Percentiles rank a stretch among this genome's conserved stretches.
Conservation (phyloP, 495 filamentous ascomycete genomes). For the Xeromyces bisporus region DNA sequence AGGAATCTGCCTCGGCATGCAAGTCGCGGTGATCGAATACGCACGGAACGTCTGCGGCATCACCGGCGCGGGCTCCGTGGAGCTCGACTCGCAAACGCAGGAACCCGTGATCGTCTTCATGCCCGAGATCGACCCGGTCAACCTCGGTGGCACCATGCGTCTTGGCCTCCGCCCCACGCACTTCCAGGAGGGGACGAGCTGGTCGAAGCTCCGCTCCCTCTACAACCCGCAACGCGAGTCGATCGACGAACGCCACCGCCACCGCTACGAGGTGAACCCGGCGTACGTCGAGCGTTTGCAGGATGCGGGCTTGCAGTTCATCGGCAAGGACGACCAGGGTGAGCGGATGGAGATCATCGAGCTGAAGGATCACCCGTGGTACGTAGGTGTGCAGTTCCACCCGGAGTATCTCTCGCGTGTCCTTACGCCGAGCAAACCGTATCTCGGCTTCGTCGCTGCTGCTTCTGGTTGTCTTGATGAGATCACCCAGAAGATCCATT, state of each 20-base stretch:
- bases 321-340: slow-evolving; percentile 69
- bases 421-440: slow-evolving; percentile 56
- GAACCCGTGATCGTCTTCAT: slow-evolving; percentile 69
- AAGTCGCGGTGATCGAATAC: slow-evolving; percentile 81
- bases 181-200: slow-evolving; percentile 66
- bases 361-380: slow-evolving; percentile 78
- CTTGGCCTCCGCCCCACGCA: slow-evolving; percentile 57
- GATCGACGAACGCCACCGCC: slow-evolving; percentile 35
- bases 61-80: slow-evolving; percentile 42
- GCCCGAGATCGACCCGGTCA: slow-evolving; percentile 64
- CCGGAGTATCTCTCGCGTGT: slow-evolving; percentile 67
- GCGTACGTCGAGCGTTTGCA: slow-evolving; percentile 18
- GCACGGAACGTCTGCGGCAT: slow-evolving; percentile 56
- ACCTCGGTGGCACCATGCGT: slow-evolving; percentile 84
- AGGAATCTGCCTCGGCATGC: slow-evolving; percentile 90
- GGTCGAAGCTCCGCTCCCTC: slow-evolving; percentile 57
- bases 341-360: slow-evolving; percentile 87
- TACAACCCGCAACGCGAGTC: slow-evolving; percentile 40
- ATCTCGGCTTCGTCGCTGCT: slow-evolving; percentile 76
- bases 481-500: no score
- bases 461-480: slow-evolving; percentile 45
- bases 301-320: slow-evolving; percentile 21
- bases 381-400: slow-evolving; percentile 80
- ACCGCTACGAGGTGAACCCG: slow-evolving; percentile 33
- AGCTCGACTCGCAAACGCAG: slow-evolving; percentile 40